These are phyloP conservation scores for Gracilaria domingensis DNA, from an alignment of 23 red algal genomes.

Conservation along the genomic window DNA sequence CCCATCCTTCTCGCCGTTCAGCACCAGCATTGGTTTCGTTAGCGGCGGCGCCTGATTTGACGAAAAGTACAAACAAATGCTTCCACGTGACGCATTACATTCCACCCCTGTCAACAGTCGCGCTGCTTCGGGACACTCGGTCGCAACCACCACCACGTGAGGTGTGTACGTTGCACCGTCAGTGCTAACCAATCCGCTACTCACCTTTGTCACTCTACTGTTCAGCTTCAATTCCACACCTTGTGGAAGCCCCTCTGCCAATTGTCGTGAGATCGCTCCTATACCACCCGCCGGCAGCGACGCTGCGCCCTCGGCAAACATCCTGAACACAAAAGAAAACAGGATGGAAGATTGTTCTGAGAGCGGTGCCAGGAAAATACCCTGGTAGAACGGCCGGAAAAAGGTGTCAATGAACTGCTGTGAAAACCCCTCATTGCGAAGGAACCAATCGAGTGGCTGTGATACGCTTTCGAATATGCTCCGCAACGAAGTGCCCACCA, in stretches of 20 bases:
- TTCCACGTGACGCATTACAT: slow-evolving; percentile 28
- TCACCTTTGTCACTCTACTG: slow-evolving; percentile 36
- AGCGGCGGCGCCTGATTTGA: slow-evolving; percentile 41
- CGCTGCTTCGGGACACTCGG: slow-evolving; percentile 66
- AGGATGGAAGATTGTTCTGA: slow-evolving; percentile 74
- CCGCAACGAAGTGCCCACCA: slow-evolving; percentile 25
- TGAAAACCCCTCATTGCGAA: slow-evolving; percentile 67
- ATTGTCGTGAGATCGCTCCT: slow-evolving; percentile 63
- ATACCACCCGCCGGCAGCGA: slow-evolving; percentile 89
- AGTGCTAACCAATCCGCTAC: not conserved
- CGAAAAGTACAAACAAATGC: slow-evolving; percentile 88
- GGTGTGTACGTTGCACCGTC: slow-evolving; percentile 10
- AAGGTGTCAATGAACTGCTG: slow-evolving; percentile 73
- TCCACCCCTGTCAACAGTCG: slow-evolving; percentile 55
- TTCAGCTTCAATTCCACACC: slow-evolving; percentile 66
- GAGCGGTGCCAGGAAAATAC: slow-evolving; percentile 92
- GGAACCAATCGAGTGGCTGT: slow-evolving; percentile 51
- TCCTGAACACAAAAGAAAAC: slow-evolving; percentile 89
- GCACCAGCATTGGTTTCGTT: slow-evolving; percentile 45
- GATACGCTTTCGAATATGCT: not conserved
- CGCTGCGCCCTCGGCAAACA: slow-evolving; percentile 78
- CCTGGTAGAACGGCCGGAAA: slow-evolving; percentile 96
- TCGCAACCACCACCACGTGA: slow-evolving; percentile 76
- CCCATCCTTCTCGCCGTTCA: slow-evolving; percentile 75
- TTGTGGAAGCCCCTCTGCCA: slow-evolving; percentile 46